Evolutionary conservation across 2,329 filamentous ascomycete genomes (phyloP), one percentile per base, ranked within the genome.

Genomic region (Coniochaeta hoffmannii): DNA sequence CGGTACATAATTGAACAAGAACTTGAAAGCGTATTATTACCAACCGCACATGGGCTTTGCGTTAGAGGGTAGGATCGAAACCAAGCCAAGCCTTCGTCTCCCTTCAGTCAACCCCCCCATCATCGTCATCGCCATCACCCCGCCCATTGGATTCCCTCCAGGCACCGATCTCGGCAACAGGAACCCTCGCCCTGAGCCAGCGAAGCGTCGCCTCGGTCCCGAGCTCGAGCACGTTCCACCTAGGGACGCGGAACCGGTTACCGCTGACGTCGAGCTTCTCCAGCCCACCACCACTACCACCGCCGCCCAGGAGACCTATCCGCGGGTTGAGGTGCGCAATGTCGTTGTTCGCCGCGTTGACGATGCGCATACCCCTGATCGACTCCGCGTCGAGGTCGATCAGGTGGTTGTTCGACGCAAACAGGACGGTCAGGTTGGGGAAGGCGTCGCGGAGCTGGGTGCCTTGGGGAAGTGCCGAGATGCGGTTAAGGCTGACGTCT

Each of bases 231-330:
- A 96, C 81, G 59, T 88, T 88, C 74, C 88, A 92, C 56, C 89
- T 83, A 0, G 93, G 93, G 31, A 97, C 90, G 31, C 90, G 80
- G 72, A 97, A 97, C 31, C 85, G 80, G 68, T 97, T 97, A 0
- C 91, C 91, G 28, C 82, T 82, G 4, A 96, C 87, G 50, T 96
- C 87, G 10, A 97, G 74, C 54, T 81, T 70, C 77, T 88, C 74
- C 72, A 83, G 59, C 63, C 84, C 73, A 2, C 77, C 76, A 4
- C 69, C 76, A 7, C 7, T 12, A n/a, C 36, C 15, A 4, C 26
- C 49, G 1, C 85, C 86, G 24, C 86, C 85, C 0, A 96, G 76
- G 12, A 96, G 74, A 0, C 93, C 93, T 11, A 97, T 78, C 8
- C 86, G 83, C 0, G 92, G 88, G 58, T 94, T 89, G 14, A 97